Conservation (phyloP, 169 alveolate species). For the Toxoplasma gondii region DNA sequence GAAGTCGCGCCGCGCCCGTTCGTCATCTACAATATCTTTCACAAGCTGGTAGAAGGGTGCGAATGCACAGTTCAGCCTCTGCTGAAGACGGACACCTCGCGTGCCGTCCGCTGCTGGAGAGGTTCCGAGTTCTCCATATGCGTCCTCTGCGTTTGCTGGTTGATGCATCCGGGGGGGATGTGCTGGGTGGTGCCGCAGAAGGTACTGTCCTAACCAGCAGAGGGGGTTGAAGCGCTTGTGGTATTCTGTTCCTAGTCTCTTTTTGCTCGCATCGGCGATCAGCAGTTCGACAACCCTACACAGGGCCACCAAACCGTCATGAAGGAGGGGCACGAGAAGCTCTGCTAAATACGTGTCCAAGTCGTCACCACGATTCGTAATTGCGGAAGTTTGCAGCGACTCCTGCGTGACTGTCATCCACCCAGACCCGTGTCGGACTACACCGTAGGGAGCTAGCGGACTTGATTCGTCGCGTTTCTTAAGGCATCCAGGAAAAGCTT, state of each 20-base stretch:
- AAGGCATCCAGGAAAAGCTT: background rate
- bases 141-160: background rate
- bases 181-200: conserved; percentile 2
- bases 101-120: background rate
- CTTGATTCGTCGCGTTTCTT: background rate
- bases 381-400: background rate
- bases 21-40: conserved; percentile 29
- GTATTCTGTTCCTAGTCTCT: background rate
- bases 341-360: conserved; percentile 23
- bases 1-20: conserved; percentile 28
- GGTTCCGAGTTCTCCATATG: background rate
- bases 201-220: conserved; percentile 33
- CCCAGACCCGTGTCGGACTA: background rate
- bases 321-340: conserved; percentile 26
- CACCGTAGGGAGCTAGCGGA: background rate
- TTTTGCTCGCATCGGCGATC: background rate
- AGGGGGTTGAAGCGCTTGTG: conserved; percentile 21
- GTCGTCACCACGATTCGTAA: background rate
- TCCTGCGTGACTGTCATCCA: background rate
- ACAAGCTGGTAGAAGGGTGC: background rate
- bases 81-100: background rate
- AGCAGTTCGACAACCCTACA: conserved; percentile 3
- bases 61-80: background rate
- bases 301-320: conserved; percentile 27
- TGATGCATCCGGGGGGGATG: background rate